These are phyloP conservation scores for Monosporascus ibericus DNA, from an alignment of 2,329 filamentous ascomycete species.

Conservation along the genomic window DNA sequence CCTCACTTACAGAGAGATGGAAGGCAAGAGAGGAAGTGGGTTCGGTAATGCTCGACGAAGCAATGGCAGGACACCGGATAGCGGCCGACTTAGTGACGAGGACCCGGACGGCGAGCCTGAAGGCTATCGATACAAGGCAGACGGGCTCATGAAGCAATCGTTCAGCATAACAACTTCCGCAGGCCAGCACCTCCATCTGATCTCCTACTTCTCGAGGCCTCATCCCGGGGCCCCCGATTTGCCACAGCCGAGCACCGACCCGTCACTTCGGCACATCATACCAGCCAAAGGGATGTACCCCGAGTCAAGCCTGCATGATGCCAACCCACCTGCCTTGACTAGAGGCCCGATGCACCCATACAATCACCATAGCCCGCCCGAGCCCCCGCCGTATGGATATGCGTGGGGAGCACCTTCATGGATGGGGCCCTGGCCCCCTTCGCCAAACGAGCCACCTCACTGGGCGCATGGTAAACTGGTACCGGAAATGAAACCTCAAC, in stretches of 20 bases:
- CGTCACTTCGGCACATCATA: constrained; percentile 71
- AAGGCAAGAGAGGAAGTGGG: constrained; percentile 85
- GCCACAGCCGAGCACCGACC: constrained; percentile 75
- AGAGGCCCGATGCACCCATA: constrained; percentile 61
- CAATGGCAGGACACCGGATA: constrained; percentile 75
- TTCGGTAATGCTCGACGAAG: constrained; percentile 56
- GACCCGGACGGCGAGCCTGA: constrained; percentile 82
- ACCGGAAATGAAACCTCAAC: constrained; percentile 21
- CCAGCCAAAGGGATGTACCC: constrained; percentile 95
- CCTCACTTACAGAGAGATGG: constrained; percentile 96
- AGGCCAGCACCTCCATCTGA: constrained; percentile 87
- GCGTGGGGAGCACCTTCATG: constrained; percentile 33
- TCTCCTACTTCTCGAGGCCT: constrained; percentile 90
- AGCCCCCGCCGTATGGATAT: constrained; percentile 31
- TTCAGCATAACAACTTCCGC: constrained; percentile 95
- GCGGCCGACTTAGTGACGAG: constrained; percentile 73
- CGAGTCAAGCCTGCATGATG: constrained; percentile 86
- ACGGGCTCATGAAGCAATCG: constrained; percentile 98
- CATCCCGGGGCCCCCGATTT: constrained; percentile 67
- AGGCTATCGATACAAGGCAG: constrained; percentile 89
- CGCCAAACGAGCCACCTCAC: constrained; percentile 35
- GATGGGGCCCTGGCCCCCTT: constrained; percentile 28
- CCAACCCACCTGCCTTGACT: constrained; percentile 73
- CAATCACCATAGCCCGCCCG: constrained; percentile 22
- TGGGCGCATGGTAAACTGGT: constrained; percentile 22